phyloP scores from a whole-genome alignment of 2,329 filamentous ascomycete species.

The Trichoderma afroharzianum region DNA sequence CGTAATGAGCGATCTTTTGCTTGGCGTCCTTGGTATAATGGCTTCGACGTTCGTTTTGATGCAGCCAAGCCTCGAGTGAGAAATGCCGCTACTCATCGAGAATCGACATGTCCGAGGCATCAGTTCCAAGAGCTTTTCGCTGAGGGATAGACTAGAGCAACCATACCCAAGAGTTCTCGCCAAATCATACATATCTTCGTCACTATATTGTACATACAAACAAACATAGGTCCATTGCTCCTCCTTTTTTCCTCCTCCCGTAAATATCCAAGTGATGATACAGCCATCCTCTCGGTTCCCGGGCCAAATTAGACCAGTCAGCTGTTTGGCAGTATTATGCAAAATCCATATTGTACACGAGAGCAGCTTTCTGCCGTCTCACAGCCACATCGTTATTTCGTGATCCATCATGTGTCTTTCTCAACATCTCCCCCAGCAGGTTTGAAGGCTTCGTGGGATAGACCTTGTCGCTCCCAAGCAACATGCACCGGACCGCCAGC shows the following conservation, averaged over 20 bases:
- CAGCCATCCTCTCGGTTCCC: background rate
- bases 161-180: background rate
- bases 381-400: background rate
- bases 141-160: background rate
- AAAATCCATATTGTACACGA: background rate
- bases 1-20: background rate
- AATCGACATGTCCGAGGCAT: background rate
- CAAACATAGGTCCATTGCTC: background rate
- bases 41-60: background rate
- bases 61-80: background rate
- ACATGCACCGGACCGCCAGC: constrained; percentile 44
- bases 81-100: background rate
- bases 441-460: constrained; percentile 17
- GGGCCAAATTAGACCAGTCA: background rate
- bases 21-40: background rate
- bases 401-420: background rate
- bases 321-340: background rate
- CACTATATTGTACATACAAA: background rate
- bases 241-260: background rate
- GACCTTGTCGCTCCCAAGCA: constrained; percentile 39
- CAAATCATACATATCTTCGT: background rate
- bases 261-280: background rate
- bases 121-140: background rate
- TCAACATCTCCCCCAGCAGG: background rate
- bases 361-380: background rate